Conservation (phyloP, 805 yeast species). For the Candida silvicultrix region DNA sequence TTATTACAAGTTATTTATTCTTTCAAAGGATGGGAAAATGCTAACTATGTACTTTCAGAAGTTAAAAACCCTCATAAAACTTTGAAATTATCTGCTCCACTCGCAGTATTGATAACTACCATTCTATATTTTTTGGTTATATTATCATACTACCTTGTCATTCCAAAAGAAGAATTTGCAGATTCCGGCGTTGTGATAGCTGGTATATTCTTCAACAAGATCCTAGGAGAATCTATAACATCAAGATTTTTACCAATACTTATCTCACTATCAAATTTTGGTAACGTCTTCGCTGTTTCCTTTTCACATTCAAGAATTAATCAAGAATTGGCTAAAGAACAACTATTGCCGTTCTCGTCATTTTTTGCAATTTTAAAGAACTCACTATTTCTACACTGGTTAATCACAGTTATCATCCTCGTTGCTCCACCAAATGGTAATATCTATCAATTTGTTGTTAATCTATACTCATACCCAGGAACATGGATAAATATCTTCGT, state of each 20-base stretch:
- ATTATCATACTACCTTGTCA: slow-evolving; percentile 43
- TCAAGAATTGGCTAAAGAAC: slow-evolving; percentile 48
- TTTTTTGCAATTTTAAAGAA: slow-evolving; percentile 37
- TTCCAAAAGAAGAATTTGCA: slow-evolving; percentile 37
- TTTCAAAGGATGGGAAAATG: slow-evolving; percentile 68
- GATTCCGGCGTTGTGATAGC: slow-evolving; percentile 60
- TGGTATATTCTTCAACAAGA: slow-evolving; percentile 50
- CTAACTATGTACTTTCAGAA: slow-evolving; percentile 56
- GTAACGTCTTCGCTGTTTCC: slow-evolving; percentile 59
- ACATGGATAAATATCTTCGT: slow-evolving; percentile 51
- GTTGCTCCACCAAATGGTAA: slow-evolving; percentile 58
- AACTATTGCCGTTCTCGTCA: slow-evolving; percentile 42
- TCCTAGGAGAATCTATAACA: slow-evolving; percentile 51
- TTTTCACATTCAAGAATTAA: slow-evolving; percentile 56
- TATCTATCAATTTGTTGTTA: slow-evolving; percentile 57
- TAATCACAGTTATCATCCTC: slow-evolving; percentile 45
- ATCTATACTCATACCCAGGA: slow-evolving; percentile 58
- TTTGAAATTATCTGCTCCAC: slow-evolving; percentile 53
- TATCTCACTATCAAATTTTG: slow-evolving; percentile 56
- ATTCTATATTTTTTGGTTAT: slow-evolving; percentile 50
- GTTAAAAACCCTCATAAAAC: slow-evolving; percentile 51
- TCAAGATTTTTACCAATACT: slow-evolving; percentile 45
- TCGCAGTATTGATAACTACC: slow-evolving; percentile 48
- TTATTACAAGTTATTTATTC: slow-evolving; percentile 54
- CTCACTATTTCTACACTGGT: slow-evolving; percentile 49